A percentile compares a stretch with the other conserved stretches of the same genome.
Conservation (phyloP, 2,329 filamentous ascomycete species). For the Talaromyces sp. region DNA sequence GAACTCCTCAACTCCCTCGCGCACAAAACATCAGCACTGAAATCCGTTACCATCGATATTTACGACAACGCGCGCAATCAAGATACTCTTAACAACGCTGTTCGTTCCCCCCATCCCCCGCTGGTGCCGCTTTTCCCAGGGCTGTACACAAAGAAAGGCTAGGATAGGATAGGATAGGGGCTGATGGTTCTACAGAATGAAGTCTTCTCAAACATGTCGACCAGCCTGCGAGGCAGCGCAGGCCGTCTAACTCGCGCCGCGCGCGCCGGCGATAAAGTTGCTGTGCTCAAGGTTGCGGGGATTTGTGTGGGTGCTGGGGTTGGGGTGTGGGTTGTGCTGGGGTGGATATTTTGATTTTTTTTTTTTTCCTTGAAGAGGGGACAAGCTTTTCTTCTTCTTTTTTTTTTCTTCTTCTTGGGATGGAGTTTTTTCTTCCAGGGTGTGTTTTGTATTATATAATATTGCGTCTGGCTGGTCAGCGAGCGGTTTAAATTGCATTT, state of each 20-base stretch:
- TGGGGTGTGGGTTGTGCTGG: constrained; percentile 67
- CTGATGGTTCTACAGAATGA: constrained; percentile 58
- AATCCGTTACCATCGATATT: constrained; percentile 93
- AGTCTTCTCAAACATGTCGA: constrained; percentile 83
- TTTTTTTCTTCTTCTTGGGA: not conserved
- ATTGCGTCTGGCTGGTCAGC: not conserved
- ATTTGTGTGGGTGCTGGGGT: constrained; percentile 71
- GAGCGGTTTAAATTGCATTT: not conserved
- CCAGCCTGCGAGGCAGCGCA: constrained; percentile 77
- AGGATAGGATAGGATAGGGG: not conserved
- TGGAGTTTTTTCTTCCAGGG: not conserved
- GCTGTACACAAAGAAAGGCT: not conserved
- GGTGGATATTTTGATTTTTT: constrained; percentile 50
- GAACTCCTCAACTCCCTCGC: constrained; percentile 86
- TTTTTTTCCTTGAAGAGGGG: too few relatives aligned
- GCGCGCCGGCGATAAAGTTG: constrained; percentile 80
- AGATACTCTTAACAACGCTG: constrained; percentile 79
- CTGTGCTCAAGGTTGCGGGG: constrained; percentile 80
- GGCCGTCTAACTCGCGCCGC: constrained; percentile 84
- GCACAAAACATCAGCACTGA: constrained; percentile 83
- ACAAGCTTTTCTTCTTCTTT: too few relatives aligned
- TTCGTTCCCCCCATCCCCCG: constrained; percentile 51
- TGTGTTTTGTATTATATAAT: not conserved
- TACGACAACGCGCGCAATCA: constrained; percentile 93
- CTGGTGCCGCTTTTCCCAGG: not conserved